These are phyloP conservation scores for Datisca glomerata DNA, from an alignment of 306 rosid species.

Conservation along the genomic window DNA sequence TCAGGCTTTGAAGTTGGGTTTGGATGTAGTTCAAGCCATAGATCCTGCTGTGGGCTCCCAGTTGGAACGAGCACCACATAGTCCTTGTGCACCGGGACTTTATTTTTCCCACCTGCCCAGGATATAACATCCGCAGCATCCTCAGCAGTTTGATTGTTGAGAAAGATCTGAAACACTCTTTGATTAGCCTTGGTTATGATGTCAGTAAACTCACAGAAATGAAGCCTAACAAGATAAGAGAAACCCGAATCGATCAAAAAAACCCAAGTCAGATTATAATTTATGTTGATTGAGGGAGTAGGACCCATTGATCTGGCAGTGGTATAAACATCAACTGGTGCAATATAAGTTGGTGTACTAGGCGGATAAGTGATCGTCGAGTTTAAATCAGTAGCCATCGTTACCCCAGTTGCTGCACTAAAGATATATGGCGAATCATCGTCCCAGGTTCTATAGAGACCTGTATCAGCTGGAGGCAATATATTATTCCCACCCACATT, in stretches of 20 bases:
- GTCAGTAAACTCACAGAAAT: conserved; percentile 17
- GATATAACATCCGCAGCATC: conserved; percentile 36
- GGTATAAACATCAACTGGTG: conserved; percentile 47
- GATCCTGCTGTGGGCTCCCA: conserved; percentile 51
- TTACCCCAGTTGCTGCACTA: conserved; percentile 60
- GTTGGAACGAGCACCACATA: conserved; percentile 41
- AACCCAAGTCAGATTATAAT: conserved; percentile 18
- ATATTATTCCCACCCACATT: conserved; percentile 82
- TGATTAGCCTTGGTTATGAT: not conserved
- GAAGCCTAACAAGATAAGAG: conserved; percentile 37
- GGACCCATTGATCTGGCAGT: conserved; percentile 90
- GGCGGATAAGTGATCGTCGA: conserved; percentile 27
- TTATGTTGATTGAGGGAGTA: not conserved
- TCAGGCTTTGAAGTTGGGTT: conserved; percentile 2
- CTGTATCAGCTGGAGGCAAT: conserved; percentile 57
- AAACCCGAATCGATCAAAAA: conserved; percentile 32
- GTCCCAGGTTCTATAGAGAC: conserved; percentile 64
- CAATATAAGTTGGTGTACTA: conserved; percentile 35
- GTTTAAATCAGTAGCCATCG: conserved; percentile 28
- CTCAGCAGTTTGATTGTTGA: conserved; percentile 25
- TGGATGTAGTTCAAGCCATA: conserved; percentile 73
- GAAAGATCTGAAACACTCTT: conserved; percentile 17
- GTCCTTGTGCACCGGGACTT: conserved; percentile 38
- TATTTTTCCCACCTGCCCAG: conserved; percentile 14
- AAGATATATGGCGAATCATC: conserved; percentile 41